These are phyloP conservation scores for Adansonia digitata DNA, from an alignment of 345 rosid genomes.

Conservation along the genomic window DNA sequence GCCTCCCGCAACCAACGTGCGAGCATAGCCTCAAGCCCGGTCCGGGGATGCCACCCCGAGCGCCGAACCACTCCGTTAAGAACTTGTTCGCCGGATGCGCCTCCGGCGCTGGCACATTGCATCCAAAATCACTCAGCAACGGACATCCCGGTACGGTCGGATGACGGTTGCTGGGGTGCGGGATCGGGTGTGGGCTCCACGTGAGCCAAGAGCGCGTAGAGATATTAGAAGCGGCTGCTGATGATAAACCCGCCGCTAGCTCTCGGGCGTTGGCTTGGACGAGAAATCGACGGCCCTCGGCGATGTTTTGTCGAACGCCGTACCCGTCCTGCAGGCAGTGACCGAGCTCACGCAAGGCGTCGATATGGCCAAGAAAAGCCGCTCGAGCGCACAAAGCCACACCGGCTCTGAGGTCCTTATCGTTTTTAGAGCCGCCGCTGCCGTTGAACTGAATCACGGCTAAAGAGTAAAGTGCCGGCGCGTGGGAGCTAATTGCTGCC, in stretches of 20 bases:
- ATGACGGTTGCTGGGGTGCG: constrained; percentile 24
- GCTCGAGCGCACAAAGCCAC: constrained; percentile 92
- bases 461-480: constrained; percentile 74
- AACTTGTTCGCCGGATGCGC: constrained; percentile 74
- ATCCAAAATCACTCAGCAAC: constrained; percentile 85
- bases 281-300: constrained; percentile 83
- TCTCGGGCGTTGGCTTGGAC: constrained; percentile 97
- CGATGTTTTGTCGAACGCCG: constrained; percentile 78
- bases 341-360: constrained; percentile 91
- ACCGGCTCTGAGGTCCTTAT: constrained; percentile 90
- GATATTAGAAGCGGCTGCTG: constrained; percentile 22
- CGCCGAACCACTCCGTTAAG: constrained; percentile 65
- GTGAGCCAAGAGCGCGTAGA: constrained; percentile 45
- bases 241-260: constrained; percentile 62
- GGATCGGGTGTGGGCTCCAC: constrained; percentile 38
- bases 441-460: constrained; percentile 96
- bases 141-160: constrained; percentile 52
- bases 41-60: constrained; percentile 33
- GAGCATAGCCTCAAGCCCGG: constrained; percentile 73
- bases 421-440: constrained; percentile 95
- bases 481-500: constrained; percentile 86
- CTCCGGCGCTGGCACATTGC: constrained; percentile 93
- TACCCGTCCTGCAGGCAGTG: constrained; percentile 98
- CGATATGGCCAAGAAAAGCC: constrained; percentile 82
- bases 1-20: constrained; percentile 79